phyloP scores from a whole-genome alignment of 768 basidiomycete species.

The Lactarius hengduanensis region DNA sequence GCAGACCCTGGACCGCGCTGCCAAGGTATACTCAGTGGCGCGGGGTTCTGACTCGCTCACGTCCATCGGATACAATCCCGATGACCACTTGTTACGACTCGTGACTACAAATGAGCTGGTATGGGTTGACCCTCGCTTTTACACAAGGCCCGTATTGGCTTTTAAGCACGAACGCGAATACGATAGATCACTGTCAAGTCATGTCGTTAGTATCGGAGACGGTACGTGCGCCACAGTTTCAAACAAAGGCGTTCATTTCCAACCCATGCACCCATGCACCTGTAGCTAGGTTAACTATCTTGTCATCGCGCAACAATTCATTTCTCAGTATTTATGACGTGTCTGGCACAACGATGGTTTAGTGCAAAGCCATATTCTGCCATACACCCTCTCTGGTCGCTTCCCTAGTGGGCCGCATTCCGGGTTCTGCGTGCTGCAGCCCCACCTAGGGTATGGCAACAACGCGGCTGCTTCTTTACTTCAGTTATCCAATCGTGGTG shows the following conservation, averaged over 20 bases:
- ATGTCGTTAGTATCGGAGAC: constrained; percentile 39
- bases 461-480: constrained; percentile 16
- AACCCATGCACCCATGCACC: constrained; percentile 1
- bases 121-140: constrained; percentile 68
- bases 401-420: constrained; percentile 33
- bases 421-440: constrained; percentile 37
- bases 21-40: constrained; percentile 38
- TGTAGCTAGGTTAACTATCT: constrained; percentile 50
- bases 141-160: constrained; percentile 55
- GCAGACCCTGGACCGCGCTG: constrained; percentile 11
- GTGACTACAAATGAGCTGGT: constrained; percentile 60
- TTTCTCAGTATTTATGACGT: constrained; percentile 68
- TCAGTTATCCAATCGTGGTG: constrained; percentile 23
- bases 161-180: constrained; percentile 58
- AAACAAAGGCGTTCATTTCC: background rate
- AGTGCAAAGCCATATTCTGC: constrained; percentile 45
- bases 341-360: constrained; percentile 43
- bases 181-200: constrained; percentile 55
- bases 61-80: constrained; percentile 46
- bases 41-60: constrained; percentile 45
- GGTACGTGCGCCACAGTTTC: constrained; percentile 32
- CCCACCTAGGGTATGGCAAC: constrained; percentile 31
- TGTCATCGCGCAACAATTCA: constrained; percentile 59
- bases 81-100: constrained; percentile 49
- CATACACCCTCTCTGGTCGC: constrained; percentile 43